Evolutionary conservation across 352 stramenopile species (phyloP).

Genomic region (Globisporangium rhizosaccharum): DNA sequence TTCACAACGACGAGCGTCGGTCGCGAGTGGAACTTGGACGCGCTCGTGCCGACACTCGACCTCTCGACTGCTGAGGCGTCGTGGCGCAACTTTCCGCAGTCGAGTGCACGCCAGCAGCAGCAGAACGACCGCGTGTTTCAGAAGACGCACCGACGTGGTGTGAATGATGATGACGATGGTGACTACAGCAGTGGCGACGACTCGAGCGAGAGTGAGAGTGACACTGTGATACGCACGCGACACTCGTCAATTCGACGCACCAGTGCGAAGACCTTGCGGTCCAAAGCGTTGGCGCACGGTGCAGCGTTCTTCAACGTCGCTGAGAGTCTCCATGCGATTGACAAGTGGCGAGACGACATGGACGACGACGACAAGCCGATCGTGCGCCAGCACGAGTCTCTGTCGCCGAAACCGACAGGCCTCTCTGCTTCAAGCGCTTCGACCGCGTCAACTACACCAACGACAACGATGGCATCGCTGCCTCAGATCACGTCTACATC

Average conservation of each 20-base stretch:
- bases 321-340: constrained; percentile 65
- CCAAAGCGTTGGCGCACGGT: constrained; percentile 13
- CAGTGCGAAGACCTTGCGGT: constrained; percentile 7
- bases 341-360: constrained; percentile 69
- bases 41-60: constrained; percentile 48
- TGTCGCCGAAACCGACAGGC: constrained; percentile 14
- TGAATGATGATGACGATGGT: constrained; percentile 8
- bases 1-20: constrained; percentile 25
- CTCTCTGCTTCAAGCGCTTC: not conserved
- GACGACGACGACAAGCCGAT: constrained; percentile 31
- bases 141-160: constrained; percentile 8
- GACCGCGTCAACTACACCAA: not conserved
- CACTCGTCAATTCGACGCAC: too few species aligned
- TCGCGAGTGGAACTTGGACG: constrained; percentile 58
- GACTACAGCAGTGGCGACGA: not conserved
- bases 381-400: constrained; percentile 25
- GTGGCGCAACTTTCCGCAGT: constrained; percentile 16
- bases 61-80: constrained; percentile 33
- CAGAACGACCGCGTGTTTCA: constrained; percentile 34
- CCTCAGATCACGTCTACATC: not conserved
- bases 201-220: constrained; percentile 43
- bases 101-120: constrained; percentile 24
- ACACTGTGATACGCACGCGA: constrained; percentile 4
- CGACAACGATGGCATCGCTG: too few species aligned
- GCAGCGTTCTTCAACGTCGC: constrained; percentile 66